Evolutionary conservation across 345 rosid species (phyloP), one percentile per base, ranked within the genome.

Genomic region (Isatis tinctoria): DNA sequence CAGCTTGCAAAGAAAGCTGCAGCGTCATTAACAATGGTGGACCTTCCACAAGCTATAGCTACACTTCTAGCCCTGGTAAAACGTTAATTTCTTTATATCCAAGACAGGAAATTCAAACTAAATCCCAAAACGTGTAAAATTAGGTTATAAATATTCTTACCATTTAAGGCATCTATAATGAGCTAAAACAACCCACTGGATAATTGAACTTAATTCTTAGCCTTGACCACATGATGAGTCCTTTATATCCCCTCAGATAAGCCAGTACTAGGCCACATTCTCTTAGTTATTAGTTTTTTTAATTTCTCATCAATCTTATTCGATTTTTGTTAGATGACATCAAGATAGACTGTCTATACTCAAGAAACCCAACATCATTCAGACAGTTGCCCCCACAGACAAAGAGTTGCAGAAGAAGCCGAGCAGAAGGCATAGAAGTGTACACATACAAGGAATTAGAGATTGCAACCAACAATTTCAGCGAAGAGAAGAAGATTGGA

Each of bases 361-460:
- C 78, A 47, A 66, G 66, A 57, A 57, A 66, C 52, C 39, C 72
- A 27, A 65, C 60, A 26, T 57, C 78, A 0, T 74, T 74, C 67
- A 65, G 66, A 57, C 72, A 74, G 35, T 18, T 74, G 9, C 78
- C 65, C 0, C 27, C 44, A 22, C 70, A 43, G 1, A 41, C 20
- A 41, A 73, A 73, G 47, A 58, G 72, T 24, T 26, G 51, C 28
- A 74, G 60, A 3, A 66, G 51, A 80, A 77, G 71, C 22, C 78
- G 67, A 11, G 60, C 57, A 20, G 30, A 79, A 67, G 87, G 89
- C 18, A 92, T 85, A 12, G 96, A 93, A 72, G 98, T 89, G 70
- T 89, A 86, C 81, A 91, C 97, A 54, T 91, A 83, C 85, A 91
- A 74, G 48, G 98, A 91, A 81, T 82, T 93, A 11, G 94, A 91